phyloP scores from a whole-genome alignment of 495 filamentous ascomycete species.

The Baudoinia panamericana region DNA sequence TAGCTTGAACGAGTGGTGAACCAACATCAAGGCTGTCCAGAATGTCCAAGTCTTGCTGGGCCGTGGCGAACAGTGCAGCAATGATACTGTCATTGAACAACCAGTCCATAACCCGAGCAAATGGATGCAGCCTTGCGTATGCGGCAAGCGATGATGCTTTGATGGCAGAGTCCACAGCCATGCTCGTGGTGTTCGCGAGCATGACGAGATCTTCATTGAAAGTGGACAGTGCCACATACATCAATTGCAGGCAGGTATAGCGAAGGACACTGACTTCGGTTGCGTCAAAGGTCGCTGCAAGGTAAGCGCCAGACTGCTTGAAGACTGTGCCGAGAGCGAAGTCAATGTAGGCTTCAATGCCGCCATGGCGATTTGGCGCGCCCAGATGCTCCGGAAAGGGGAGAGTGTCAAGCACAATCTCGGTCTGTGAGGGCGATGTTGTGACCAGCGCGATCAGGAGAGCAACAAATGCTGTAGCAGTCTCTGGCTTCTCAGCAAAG shows the following conservation, averaged over 20 bases:
- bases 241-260: constrained; percentile 66
- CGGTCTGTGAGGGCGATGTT: constrained; percentile 43
- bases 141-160: constrained; percentile 52
- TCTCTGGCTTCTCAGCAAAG: constrained; percentile 31
- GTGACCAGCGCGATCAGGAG: constrained; percentile 55
- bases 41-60: constrained; percentile 56
- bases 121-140: constrained; percentile 81
- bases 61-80: constrained; percentile 57
- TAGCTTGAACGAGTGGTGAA: constrained; percentile 59
- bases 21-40: constrained; percentile 52
- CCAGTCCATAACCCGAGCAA: constrained; percentile 90
- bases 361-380: constrained; percentile 57
- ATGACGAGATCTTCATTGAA: constrained; percentile 90
- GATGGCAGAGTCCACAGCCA: constrained; percentile 59
- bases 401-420: constrained; percentile 51
- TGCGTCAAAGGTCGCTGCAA: constrained; percentile 40
- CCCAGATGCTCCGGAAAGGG: constrained; percentile 85
- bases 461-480: constrained; percentile 60
- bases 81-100: constrained; percentile 88
- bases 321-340: constrained; percentile 70
- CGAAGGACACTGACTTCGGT: constrained; percentile 56
- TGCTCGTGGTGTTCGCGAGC: constrained; percentile 59
- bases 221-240: constrained; percentile 54
- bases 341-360: constrained; percentile 85
- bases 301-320: constrained; percentile 36